phyloP scores from a whole-genome alignment of 2,329 filamentous ascomycete species.

The Trichoderma cornu-damae region DNA sequence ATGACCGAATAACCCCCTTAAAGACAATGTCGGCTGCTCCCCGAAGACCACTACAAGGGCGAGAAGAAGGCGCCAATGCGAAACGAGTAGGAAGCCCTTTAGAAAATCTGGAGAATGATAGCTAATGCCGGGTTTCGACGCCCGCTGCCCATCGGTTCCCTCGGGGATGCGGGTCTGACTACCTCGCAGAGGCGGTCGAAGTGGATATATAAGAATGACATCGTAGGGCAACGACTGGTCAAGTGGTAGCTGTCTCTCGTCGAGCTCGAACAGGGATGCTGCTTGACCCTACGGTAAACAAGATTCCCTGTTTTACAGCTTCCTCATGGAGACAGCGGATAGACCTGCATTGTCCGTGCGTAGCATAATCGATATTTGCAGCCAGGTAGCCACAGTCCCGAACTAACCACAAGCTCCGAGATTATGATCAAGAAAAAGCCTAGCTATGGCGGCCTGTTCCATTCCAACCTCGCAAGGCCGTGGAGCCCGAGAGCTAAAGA shows the following conservation, averaged over 20 bases:
- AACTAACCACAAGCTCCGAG: not conserved
- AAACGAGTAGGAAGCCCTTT: not conserved
- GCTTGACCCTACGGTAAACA: not conserved
- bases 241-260: not conserved
- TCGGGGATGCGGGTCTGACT: not conserved
- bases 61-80: not conserved
- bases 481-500: conserved; percentile 21
- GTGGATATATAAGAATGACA: not conserved
- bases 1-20: not conserved
- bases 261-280: not conserved
- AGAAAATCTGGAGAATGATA: conserved; percentile 2
- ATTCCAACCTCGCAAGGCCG: conserved; percentile 2
- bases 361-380: not conserved
- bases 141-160: not conserved
- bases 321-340: too few species aligned
- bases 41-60: not conserved
- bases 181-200: not conserved
- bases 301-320: too few species aligned
- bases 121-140: conserved; percentile 1
- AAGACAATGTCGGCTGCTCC: not conserved
- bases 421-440: not conserved
- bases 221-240: not conserved
- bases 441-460: not conserved
- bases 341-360: too few species aligned
- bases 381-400: not conserved